Evolutionary conservation across 768 basidiomycete genomes (phyloP), one percentile per base, ranked within the genome.

Genomic region (Cubamyces sp.): DNA sequence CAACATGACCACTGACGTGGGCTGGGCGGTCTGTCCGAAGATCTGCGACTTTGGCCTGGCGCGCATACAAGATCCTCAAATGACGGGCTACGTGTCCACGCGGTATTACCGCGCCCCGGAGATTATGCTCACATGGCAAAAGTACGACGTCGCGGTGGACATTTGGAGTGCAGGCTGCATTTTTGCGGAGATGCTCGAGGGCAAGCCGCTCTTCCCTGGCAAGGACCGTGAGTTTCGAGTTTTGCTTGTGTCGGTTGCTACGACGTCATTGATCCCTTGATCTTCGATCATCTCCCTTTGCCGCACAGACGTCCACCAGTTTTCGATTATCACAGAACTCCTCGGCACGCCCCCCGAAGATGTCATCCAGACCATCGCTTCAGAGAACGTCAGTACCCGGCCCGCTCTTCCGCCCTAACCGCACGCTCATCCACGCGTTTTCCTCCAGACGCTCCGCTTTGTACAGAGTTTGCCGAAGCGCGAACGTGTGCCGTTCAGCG

Each of bases 101-200:
- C 84, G 97, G 68, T 99, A 99, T 79, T 99, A 99, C 74, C 90
- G 97, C 54, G 97, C 97, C 6, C 97, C 97, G 5, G 97, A 99
- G 77, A 99, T 99, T 79, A 99, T 99, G 97, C 84, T 99, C 73
- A 99, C 97, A 41, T 99, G 97, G 97, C 97, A 99, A 76, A 98
- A 98, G 80, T 99, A 99, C 78, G 96, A 98, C 75, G 96, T 98
- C 59, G 97, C 96, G 53, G 97, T 99, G 64, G 97, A 99, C 74
- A 96, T 98, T 73, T 98, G 97, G 97, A 96, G 93, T 71, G 95
- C 96, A 12, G 97, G 96, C 6, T 99, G 97, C 79, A 98, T 99
- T 75, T 98, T 99, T 71, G 97, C 97, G 5, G 97, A 99, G 81
- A 99, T 99, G 97, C 78, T 99, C 51, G 96, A 98, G 74, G 97